Evolutionary conservation across 2,329 filamentous ascomycete genomes (phyloP).

Genomic region (Fusarium sp.): DNA sequence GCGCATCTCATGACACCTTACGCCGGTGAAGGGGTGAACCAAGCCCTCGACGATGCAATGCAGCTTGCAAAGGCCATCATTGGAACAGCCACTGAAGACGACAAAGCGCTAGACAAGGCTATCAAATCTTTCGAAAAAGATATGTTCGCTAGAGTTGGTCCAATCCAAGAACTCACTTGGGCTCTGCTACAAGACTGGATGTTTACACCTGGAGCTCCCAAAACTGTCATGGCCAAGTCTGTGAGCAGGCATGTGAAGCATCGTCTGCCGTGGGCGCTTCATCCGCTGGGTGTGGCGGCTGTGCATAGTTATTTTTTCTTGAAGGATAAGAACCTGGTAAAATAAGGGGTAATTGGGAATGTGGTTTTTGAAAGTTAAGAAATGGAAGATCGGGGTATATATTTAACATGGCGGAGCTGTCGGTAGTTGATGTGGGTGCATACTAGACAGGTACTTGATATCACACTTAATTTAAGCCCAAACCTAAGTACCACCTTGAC

Average conservation of each 20-base stretch:
- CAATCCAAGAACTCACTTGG: conserved; percentile 57
- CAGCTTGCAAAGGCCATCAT: conserved; percentile 61
- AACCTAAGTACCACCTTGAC: conserved; percentile 3
- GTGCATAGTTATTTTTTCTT: conserved; percentile 49
- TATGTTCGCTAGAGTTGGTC: conserved; percentile 55
- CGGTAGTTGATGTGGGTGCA: neutral
- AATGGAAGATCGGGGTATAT: neutral
- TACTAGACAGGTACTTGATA: conserved; percentile 33
- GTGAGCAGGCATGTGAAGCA: conserved; percentile 51
- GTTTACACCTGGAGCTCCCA: conserved; percentile 60
- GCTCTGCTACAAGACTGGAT: conserved; percentile 63
- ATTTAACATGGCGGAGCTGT: neutral
- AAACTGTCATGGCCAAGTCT: conserved; percentile 56
- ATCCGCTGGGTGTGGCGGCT: conserved; percentile 49
- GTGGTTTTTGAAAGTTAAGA: neutral
- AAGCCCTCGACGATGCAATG: conserved; percentile 67
- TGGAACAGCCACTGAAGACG: conserved; percentile 40
- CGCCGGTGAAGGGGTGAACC: conserved; percentile 71
- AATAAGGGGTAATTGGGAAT: neutral
- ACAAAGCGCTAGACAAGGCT: conserved; percentile 50
- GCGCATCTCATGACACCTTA: conserved; percentile 71
- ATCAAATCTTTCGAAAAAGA: conserved; percentile 54
- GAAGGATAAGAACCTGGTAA: conserved; percentile 32
- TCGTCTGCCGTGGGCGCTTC: conserved; percentile 49
- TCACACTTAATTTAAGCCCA: rapidly evolving